These are phyloP conservation scores for Cynanchum wilfordii DNA, from an alignment of 257 asterid species.

Conservation along the genomic window DNA sequence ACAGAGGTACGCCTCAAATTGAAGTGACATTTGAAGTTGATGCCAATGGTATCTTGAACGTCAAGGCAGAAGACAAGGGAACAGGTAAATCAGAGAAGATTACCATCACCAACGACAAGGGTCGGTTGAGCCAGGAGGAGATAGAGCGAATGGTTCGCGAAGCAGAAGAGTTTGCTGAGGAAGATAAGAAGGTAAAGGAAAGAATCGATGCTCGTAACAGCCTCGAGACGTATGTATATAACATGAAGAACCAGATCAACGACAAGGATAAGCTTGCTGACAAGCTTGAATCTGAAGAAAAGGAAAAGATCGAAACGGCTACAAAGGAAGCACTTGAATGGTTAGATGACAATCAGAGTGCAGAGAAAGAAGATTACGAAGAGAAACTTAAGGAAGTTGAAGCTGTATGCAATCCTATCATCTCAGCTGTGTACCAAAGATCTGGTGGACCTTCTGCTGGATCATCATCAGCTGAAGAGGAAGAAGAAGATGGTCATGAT, in stretches of 20 bases:
- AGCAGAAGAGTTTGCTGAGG: slow-evolving; percentile 94
- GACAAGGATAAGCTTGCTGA: slow-evolving; percentile 94
- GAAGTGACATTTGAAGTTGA: slow-evolving; percentile 95
- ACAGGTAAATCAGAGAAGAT: slow-evolving; percentile 84
- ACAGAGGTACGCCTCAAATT: slow-evolving; percentile 95
- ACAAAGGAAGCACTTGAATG: slow-evolving; percentile 90
- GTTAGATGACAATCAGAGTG: slow-evolving; percentile 84
- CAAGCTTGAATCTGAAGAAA: slow-evolving; percentile 78
- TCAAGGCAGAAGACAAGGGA: slow-evolving; percentile 96
- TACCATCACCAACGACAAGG: slow-evolving; percentile 94
- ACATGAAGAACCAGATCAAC: slow-evolving; percentile 91
- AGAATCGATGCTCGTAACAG: slow-evolving; percentile 75
- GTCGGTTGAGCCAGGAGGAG: slow-evolving; percentile 93
- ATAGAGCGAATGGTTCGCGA: slow-evolving; percentile 88
- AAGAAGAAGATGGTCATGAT: slow-evolving; percentile 11
- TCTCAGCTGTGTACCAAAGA: slow-evolving; percentile 89
- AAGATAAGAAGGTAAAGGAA: slow-evolving; percentile 91
- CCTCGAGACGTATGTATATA: slow-evolving; percentile 83
- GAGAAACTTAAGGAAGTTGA: slow-evolving; percentile 97
- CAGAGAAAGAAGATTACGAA: slow-evolving; percentile 84
- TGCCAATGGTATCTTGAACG: slow-evolving; percentile 85
- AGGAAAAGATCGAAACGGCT: slow-evolving; percentile 93
- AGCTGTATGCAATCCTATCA: slow-evolving; percentile 85
- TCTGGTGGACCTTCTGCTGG: slow-evolving; percentile 83
- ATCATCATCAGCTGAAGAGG: slow-evolving; percentile 24